Conservation (phyloP, 768 basidiomycete species). For the Pisolithus marmoratus region DNA sequence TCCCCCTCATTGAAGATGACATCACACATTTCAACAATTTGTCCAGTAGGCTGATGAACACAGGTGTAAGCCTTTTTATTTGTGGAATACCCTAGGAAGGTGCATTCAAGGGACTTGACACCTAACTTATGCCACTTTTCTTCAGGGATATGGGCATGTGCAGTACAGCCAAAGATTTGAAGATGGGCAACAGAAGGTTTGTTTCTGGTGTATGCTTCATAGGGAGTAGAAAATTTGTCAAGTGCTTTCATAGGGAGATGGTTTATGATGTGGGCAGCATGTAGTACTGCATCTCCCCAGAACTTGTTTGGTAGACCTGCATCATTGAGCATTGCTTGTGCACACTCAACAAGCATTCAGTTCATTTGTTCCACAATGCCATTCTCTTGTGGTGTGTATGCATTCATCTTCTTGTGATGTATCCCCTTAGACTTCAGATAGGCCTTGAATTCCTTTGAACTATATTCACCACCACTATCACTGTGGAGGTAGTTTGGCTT, state of each 20-base stretch:
- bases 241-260: not conserved
- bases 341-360: constrained; percentile 27
- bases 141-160: constrained; percentile 18
- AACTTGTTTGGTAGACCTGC: not conserved
- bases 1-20: too few relatives aligned
- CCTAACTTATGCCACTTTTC: constrained; percentile 9
- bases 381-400: constrained; percentile 36
- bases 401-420: constrained; percentile 10
- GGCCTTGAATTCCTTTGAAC: not conserved
- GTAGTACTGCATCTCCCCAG: constrained; percentile 1
- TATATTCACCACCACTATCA: constrained; percentile 22
- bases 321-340: constrained; percentile 23
- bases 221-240: constrained; percentile 17
- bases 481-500: constrained; percentile 13
- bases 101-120: not conserved
- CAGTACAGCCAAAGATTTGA: constrained; percentile 19
- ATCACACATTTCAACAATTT: too few relatives aligned
- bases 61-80: too few relatives aligned
- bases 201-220: constrained; percentile 11
- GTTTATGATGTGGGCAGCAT: not conserved
- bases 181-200: constrained; percentile 19
- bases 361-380: constrained; percentile 37
- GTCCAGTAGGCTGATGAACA: too few relatives aligned
- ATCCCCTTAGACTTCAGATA: constrained; percentile 13
- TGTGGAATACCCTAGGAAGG: too few relatives aligned